Conservation (phyloP, 2,329 filamentous ascomycete species). For the Fusarium kyushuense region DNA sequence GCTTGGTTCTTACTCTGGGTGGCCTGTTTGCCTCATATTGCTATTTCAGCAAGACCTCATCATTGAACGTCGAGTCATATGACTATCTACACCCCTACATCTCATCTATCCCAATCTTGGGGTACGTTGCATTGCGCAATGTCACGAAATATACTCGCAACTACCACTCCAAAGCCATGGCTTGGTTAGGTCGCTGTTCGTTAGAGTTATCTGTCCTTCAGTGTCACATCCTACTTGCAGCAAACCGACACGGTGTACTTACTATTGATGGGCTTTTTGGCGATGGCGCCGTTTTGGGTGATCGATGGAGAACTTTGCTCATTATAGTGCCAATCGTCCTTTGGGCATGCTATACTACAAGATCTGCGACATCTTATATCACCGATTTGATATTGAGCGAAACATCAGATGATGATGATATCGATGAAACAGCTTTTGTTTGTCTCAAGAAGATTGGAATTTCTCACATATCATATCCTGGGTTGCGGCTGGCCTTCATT, state of each 20-base stretch:
- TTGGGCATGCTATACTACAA: conserved; percentile 39
- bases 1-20: conserved; percentile 43
- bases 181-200: conserved; percentile 66
- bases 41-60: background rate
- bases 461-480: background rate
- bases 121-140: conserved; percentile 65
- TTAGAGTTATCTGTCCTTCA: conserved; percentile 71
- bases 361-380: conserved; percentile 37
- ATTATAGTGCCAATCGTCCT: conserved; percentile 45
- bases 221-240: conserved; percentile 71
- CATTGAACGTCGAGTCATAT: conserved; percentile 50
- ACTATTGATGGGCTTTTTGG: conserved; percentile 40
- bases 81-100: conserved; percentile 64
- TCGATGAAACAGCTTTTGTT: background rate
- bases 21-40: conserved; percentile 44
- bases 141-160: conserved; percentile 22
- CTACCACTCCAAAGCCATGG: conserved; percentile 54
- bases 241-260: conserved; percentile 66
- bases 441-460: background rate
- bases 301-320: conserved; percentile 46
- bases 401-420: background rate
- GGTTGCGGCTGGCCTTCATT: conserved; percentile 19
- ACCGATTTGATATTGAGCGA: conserved; percentile 39
- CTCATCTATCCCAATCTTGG: conserved; percentile 65
- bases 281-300: conserved; percentile 39